Evolutionary conservation across 306 rosid species (phyloP), one percentile per base, ranked within the genome.

Genomic region (Calophaca sinica): DNA sequence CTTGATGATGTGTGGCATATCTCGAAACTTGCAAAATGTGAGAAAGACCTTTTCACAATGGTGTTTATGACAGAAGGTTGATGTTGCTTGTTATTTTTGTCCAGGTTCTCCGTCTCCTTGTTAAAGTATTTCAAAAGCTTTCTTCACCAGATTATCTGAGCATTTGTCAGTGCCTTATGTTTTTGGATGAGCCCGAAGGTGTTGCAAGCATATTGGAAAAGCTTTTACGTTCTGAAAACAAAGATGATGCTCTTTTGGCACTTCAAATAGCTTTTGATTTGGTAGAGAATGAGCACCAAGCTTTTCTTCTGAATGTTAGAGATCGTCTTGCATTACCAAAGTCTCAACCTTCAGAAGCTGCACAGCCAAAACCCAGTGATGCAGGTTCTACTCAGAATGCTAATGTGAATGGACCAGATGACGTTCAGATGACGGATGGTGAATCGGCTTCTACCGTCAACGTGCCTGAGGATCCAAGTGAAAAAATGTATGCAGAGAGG

Each of bases 71-170:
- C 45, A 9, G 52, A 83, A 62, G 58, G 10, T 20, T 84, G 49
- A 74, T 20, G 62, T 42, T 59, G 57, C 50, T 66, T 75, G 78
- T 72, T 41, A 72, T 67, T 49, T 82, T 66, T 70, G 51, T 51
- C 5, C 73, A 94, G 98, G 93, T 94, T 62, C 94, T 94, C 70
- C 92, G 92, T 49, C 96, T 94, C 61, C 97, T 91, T 54, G 98
- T 94, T 77, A 89, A 89, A 84, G 97, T 94, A 69, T 91, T 88
- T 72, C 96, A 91, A 81, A 91, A 88, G 91, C 90, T 94, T 45
- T 90, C 96, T 67, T 90, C 97, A 63, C 98, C 97, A 9, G 98
- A 94, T 84, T 90, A 91, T 86, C 90, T 94, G 84, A 94, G 97
- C 79, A 87, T 94, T 74, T 94, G 98, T 38, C 98, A 94, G 70